Base-by-base conservation (phyloP, 2,329 filamentous ascomycete genomes). In the Aspergillus transmontanensis region DNA sequence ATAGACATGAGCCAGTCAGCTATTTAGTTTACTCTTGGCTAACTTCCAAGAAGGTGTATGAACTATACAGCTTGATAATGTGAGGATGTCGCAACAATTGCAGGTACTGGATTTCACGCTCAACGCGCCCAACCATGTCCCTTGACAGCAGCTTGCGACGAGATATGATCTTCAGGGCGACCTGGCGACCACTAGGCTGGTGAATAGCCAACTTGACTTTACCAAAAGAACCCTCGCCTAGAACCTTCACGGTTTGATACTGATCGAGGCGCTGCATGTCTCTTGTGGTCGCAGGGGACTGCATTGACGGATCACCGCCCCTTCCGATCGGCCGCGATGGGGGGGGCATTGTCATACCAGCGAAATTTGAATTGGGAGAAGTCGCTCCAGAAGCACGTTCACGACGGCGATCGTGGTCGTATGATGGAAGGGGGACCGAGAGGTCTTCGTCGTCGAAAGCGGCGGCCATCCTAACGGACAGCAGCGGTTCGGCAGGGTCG, bases 151-250 rank as follows among this genome's bases (percentile, higher is more conserved):
- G 86, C 83, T 97, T 96, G 83, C 95, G 95, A 69, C 95, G 88
- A 48, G 93, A 92, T 74, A 99, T 99, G 75, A 98, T 97, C 85
- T 99, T 99, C 75, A 99, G 86, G 32, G 95, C 95, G 57, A 99
- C 95, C 82, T 97, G 92, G 79, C 98, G 94, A 68, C 92, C 92
- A 69, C 92, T 98, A 70, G 93, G 89, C 73, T 93, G 89, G 77
- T 99, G 95, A 48, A 94, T 91, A 26, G 95, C 95, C 72, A 99
- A 87, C 84, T 98, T 98, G 77, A 99, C 95, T 82, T 99, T 99
- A 72, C 95, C 95, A 78, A 99, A 99, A 3, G 94, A 97, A 54
- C 95, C 95, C 81, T 99, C 95, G 61, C 95, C 95, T 16, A 99
- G 86, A 19, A 94, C 97, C 77, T 89, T 90, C 71, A 97, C 85